These are phyloP conservation scores for Babesia divergens DNA, from an alignment of 169 alveolate species.

Conservation along the genomic window DNA sequence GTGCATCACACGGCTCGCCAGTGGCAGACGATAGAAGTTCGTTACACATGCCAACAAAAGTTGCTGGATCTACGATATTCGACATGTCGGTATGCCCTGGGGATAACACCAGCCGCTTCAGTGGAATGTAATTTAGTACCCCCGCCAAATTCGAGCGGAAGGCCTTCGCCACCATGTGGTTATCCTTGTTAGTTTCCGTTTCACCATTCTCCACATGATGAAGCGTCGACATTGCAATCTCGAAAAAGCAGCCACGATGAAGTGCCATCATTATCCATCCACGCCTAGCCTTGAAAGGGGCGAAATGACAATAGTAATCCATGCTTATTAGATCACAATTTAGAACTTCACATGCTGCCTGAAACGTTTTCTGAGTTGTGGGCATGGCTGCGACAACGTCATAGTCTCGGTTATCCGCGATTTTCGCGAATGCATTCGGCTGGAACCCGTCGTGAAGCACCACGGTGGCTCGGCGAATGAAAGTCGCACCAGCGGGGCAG, in stretches of 20 bases:
- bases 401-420: slow-evolving; percentile 40
- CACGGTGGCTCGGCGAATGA: slow-evolving; percentile 44
- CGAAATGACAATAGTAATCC: slow-evolving; percentile 37
- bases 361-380: slow-evolving; percentile 42
- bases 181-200: background rate
- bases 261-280: slow-evolving; percentile 53
- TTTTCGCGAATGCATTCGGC: slow-evolving; percentile 37
- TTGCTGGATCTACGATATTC: slow-evolving; percentile 18
- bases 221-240: slow-evolving; percentile 30
- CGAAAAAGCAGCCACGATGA: slow-evolving; percentile 59
- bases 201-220: background rate
- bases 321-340: slow-evolving; percentile 55
- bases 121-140: slow-evolving; percentile 42
- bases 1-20: slow-evolving; percentile 21
- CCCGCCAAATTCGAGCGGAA: slow-evolving; percentile 16
- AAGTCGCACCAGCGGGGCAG: slow-evolving; percentile 3
- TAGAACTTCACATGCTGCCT: slow-evolving; percentile 47
- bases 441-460: slow-evolving; percentile 54
- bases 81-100: slow-evolving; percentile 10
- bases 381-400: slow-evolving; percentile 57
- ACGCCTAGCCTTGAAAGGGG: slow-evolving; percentile 43
- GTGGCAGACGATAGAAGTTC: slow-evolving; percentile 22
- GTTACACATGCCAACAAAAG: slow-evolving; percentile 33
- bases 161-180: background rate
- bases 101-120: slow-evolving; percentile 40